Evolutionary conservation across 116 monocot species (phyloP).

Genomic region (Trichopus zeylanicus): DNA sequence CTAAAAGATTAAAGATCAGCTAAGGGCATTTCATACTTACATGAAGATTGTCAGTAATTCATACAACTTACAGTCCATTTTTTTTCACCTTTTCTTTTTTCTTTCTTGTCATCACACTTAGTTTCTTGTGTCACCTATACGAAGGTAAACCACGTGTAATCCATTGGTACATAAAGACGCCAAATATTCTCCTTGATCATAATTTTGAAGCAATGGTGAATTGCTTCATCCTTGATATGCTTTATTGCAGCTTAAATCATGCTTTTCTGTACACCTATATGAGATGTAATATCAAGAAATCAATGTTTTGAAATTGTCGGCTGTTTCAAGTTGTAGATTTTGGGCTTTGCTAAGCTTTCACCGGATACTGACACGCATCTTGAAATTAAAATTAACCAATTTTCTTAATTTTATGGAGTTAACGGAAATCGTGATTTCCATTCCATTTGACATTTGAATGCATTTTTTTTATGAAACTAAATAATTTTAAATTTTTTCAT

Average conservation of each 20-base stretch:
- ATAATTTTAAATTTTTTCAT: no score
- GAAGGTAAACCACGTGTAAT: conserved; percentile 66
- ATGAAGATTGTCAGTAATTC: conserved; percentile 63
- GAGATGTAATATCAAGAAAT: no score
- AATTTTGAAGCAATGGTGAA: conserved; percentile 71
- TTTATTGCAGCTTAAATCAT: no score
- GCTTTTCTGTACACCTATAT: no score
- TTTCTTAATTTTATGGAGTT: no score
- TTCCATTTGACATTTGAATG: no score
- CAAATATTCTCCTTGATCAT: conserved; percentile 62
- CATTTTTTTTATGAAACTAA: no score
- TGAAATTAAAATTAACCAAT: no score
- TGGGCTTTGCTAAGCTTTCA: conserved; percentile 58
- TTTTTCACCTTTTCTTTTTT: background rate
- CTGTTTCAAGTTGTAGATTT: conserved; percentile 56
- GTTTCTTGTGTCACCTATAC: background rate
- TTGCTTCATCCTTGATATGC: background rate
- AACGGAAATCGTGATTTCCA: no score
- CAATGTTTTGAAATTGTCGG: no score
- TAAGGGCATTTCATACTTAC: conserved; percentile 62
- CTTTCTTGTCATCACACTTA: background rate
- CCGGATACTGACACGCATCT: conserved; percentile 58
- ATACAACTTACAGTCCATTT: background rate
- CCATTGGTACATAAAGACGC: conserved; percentile 66
- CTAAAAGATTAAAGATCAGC: conserved; percentile 58